phyloP scores from a whole-genome alignment of 176 grass and related monocot species.

The Cocos nucifera region DNA sequence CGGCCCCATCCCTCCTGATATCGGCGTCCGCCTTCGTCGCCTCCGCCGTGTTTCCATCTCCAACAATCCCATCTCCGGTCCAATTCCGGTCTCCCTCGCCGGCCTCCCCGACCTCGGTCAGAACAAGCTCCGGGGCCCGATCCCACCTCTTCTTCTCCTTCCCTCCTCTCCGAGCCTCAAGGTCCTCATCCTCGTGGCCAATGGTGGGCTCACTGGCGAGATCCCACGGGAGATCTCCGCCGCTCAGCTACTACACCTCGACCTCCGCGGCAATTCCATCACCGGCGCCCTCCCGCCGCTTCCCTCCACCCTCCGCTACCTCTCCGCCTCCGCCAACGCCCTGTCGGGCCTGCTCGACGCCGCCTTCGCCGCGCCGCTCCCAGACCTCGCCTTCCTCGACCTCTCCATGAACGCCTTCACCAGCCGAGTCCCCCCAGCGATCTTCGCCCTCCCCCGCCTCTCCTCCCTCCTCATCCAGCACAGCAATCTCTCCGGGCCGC shows the following conservation, averaged over 20 bases:
- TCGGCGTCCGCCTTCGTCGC: conserved; percentile 38
- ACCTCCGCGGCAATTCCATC: conserved; percentile 45
- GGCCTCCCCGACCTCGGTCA: conserved; percentile 54
- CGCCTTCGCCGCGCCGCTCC: conserved; percentile 14
- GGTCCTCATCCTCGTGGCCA: conserved; percentile 63
- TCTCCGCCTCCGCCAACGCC: conserved; percentile 45
- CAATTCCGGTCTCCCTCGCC: conserved; percentile 42
- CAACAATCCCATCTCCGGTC: conserved; percentile 45
- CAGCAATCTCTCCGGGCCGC: conserved; percentile 61
- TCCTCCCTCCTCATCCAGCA: conserved; percentile 57
- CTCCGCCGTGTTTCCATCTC: conserved; percentile 60
- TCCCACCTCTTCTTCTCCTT: conserved; percentile 35
- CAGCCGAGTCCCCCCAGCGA: conserved; percentile 31
- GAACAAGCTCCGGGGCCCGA: conserved; percentile 44
- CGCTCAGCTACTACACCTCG: conserved; percentile 64
- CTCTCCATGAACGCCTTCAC: conserved; percentile 66
- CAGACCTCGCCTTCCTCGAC: conserved; percentile 53
- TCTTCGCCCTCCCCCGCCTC: conserved; percentile 48
- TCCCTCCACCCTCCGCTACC: conserved; percentile 43
- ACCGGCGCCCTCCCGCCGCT: conserved; percentile 34
- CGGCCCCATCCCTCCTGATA: conserved; percentile 30
- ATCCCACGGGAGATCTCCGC: conserved; percentile 26
- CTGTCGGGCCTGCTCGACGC: conserved; percentile 46
- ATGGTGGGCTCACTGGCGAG: conserved; percentile 45
- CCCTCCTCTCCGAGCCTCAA: conserved; percentile 55